Evolutionary conservation across 257 asterid genomes (phyloP).

Genomic region (Nicotiana obtusifolia): DNA sequence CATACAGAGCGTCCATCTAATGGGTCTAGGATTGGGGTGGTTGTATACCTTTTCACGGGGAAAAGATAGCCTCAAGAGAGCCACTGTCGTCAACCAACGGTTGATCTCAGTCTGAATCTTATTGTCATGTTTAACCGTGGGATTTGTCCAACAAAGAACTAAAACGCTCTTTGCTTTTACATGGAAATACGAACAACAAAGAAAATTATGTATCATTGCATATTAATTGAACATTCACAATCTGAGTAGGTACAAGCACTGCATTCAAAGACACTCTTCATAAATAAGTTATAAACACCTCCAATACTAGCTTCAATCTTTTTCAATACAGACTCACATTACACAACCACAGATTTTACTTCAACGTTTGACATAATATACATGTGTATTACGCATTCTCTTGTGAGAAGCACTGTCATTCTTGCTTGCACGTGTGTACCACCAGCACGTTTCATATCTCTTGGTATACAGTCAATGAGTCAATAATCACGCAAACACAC

Average conservation of each 20-base stretch:
- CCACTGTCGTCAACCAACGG: constrained; percentile 6
- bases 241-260: background rate
- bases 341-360: background rate
- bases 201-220: background rate
- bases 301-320: background rate
- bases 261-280: background rate
- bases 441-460: background rate
- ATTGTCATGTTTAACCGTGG: background rate
- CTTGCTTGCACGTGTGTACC: background rate
- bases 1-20: constrained; percentile 31
- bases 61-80: constrained; percentile 15
- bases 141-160: background rate
- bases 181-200: background rate
- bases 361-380: background rate
- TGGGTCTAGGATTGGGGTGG: constrained; percentile 57
- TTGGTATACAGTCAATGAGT: background rate
- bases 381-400: background rate
- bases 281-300: background rate
- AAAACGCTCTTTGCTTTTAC: background rate
- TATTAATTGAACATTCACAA: background rate
- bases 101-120: constrained; percentile 4
- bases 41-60: constrained; percentile 35
- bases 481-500: background rate
- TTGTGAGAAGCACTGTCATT: background rate
- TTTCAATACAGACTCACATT: background rate